Evolutionary conservation across 768 basidiomycete genomes (phyloP), one percentile per base, ranked within the genome.

Genomic region (Suillus occidentalis): DNA sequence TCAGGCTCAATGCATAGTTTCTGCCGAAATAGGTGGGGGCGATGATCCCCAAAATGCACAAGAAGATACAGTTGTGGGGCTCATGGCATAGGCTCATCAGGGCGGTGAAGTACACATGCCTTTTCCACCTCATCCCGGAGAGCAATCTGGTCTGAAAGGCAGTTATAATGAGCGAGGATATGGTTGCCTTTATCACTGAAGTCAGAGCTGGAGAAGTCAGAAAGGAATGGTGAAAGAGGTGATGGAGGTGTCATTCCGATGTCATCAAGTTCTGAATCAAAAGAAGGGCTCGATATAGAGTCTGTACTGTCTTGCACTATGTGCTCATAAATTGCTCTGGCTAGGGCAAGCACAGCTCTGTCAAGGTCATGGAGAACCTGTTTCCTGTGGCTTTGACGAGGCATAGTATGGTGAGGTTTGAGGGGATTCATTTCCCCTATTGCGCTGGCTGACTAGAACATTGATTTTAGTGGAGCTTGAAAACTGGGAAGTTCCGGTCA

Each of bases 1-100:
- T 43, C 43, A 9, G 43, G 43, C 8, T 43, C 4, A 4, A 43
- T 18, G 9, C 1, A 7, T 20, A 43, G 8, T 3, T 43, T 43
- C 7, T 43, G 43, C 7, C 4, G 18, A 43, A 20, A 43, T 20
- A 43, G 8, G 43, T 9, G 43, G 20, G 43, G 20, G 6, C 8
- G 8, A 43, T 53, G 66, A 78, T 80, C 18, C 77, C 72, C 45
- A 39, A 60, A 67, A 18, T 63, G 40, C 1, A 55, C 59, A 45
- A 67, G 63, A 1, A 64, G 45, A 52, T 43, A n/a, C 18, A 67
- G 20, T 34, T 67, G 66, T 16, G n/a, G 22, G 43, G 63, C 59
- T 14, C 8, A 13, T 45, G 57, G 45, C 25, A 36, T 20, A 6
- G 63, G 63, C 25, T 36, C 18, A 40, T 4, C 18, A 39, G 62